Percentiles rank a stretch among this genome's conserved stretches.
phyloP scores from a whole-genome alignment of 352 stramenopile genomes.

The Phytophthora meadii region DNA sequence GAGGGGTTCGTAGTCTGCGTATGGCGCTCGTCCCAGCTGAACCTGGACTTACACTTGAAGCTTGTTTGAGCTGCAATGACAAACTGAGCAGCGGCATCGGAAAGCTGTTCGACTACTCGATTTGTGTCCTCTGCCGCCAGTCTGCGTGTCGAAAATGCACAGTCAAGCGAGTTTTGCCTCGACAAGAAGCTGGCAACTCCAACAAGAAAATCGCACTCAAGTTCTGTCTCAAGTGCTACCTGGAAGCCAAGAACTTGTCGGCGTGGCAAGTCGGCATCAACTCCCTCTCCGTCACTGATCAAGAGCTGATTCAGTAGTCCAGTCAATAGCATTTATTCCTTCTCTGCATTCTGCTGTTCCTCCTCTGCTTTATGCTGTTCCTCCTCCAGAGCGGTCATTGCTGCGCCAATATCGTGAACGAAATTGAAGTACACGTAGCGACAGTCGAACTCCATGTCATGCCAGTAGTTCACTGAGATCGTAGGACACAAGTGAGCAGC shows the following conservation, averaged over 20 bases:
- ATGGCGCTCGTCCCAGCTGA: neutral
- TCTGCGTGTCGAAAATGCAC: constrained; percentile 45
- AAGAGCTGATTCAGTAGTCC: too few relatives aligned
- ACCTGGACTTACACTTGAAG: constrained; percentile 2
- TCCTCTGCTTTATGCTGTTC: constrained; percentile 1
- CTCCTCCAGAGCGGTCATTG: constrained; percentile 19
- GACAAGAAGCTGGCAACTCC: constrained; percentile 17
- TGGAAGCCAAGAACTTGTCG: constrained; percentile 43
- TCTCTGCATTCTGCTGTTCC: neutral
- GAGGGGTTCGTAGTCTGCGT: constrained; percentile 1
- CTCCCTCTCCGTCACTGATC: constrained; percentile 17
- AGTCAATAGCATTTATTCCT: neutral
- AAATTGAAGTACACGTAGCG: constrained; percentile 91
- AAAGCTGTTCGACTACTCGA: constrained; percentile 27
- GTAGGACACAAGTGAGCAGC: constrained; percentile 76
- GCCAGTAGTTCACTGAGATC: constrained; percentile 91
- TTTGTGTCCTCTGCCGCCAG: constrained; percentile 55
- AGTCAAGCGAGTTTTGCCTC: constrained; percentile 37
- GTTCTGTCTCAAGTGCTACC: constrained; percentile 47
- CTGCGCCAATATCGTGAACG: constrained; percentile 58
- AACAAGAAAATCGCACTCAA: constrained; percentile 30
- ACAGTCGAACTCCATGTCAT: constrained; percentile 91
- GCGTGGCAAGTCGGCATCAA: constrained; percentile 40
- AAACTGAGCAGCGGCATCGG: constrained; percentile 23
- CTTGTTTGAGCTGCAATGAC: constrained; percentile 21